A percentile compares a stretch with the other conserved stretches of the same genome.
Conservation (phyloP, 2,329 filamentous ascomycete species). For the Curvularia eragrostidis region DNA sequence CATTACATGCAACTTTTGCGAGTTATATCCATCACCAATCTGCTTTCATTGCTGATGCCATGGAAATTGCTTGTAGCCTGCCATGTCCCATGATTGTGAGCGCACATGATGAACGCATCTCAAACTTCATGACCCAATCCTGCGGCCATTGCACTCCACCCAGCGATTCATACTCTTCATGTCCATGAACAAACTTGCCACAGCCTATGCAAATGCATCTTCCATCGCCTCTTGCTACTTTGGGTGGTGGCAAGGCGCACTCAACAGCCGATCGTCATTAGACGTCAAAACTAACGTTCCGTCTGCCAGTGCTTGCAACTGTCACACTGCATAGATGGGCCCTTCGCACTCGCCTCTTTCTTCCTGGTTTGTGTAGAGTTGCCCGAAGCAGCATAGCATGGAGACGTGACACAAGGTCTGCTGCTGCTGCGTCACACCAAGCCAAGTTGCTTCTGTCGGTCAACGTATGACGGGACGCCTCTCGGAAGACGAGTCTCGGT, state of each 20-base stretch:
- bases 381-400: constrained; percentile 17
- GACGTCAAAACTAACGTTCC: constrained; percentile 33
- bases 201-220: constrained; percentile 11
- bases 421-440: constrained; percentile 3
- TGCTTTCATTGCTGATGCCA: background rate
- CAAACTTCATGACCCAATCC: background rate
- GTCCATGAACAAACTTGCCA: constrained; percentile 9
- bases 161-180: constrained; percentile 1
- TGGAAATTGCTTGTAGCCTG: background rate
- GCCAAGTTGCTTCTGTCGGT: constrained; percentile 29
- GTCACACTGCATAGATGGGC: constrained; percentile 15
- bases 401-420: constrained; percentile 10
- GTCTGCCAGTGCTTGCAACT: constrained; percentile 8
- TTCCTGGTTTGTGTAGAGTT: constrained; percentile 25
- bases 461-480: constrained; percentile 38
- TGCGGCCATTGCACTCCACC: background rate
- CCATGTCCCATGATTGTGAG: background rate
- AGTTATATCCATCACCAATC: background rate
- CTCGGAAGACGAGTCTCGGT: constrained; percentile 20
- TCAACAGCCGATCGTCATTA: constrained; percentile 7
- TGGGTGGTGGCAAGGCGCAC: constrained; percentile 20
- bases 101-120: background rate
- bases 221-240: constrained; percentile 27
- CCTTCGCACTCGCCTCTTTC: constrained; percentile 26
- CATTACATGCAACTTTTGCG: background rate